Base-by-base conservation (phyloP, 2,329 filamentous ascomycete genomes). In the Apiospora koreana region DNA sequence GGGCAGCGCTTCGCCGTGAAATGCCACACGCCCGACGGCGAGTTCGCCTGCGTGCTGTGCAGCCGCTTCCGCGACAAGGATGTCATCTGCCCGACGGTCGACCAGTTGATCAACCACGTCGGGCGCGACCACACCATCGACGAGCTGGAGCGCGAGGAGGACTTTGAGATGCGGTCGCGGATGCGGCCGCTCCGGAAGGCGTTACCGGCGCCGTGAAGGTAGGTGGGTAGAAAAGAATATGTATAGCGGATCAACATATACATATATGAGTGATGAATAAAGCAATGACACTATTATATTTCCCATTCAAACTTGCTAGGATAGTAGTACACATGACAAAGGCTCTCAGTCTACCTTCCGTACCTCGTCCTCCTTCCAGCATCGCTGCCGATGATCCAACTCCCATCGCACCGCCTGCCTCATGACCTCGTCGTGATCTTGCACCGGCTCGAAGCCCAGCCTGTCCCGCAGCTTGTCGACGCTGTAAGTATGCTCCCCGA, bases 1-100 rank as follows among this genome's bases (percentile, higher is more conserved):
- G 79, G 76, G 18, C 76, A 79, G 69, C 76, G 80, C 25, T 82
- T 82, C 68, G 70, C 81, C 12, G 75, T 79, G 68, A 82, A 82
- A 71, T 82, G 80, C 67, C 81, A 82, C 69, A 79, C 78, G 3
- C 73, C 76, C 23, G 74, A 75, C 21, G 72, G 73, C 14, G 77
- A 78, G 62, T 82, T 73, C 62, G 78, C 80, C 3, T 82, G 80
- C 68, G 79, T 75, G 45, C 71, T 81, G 28, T 82, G 80, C 69
- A 75, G 72, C 28, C 70, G 71, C 23, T 66, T 76, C 38, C 71
- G 77, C 18, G 75, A 77, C 21, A 69, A 73, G 25, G 78, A 80
- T 48, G 74, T 77, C 4, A 46, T 81, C 2, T 81, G 77, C 48
- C 69, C 72, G 65, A 72, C 72, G 3, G 77, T 79, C 45, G 73